Percentiles rank a stretch among this genome's conserved stretches.
Evolutionary conservation across 148 eudicot species (phyloP).

Genomic region (Camellia granthamiana): DNA sequence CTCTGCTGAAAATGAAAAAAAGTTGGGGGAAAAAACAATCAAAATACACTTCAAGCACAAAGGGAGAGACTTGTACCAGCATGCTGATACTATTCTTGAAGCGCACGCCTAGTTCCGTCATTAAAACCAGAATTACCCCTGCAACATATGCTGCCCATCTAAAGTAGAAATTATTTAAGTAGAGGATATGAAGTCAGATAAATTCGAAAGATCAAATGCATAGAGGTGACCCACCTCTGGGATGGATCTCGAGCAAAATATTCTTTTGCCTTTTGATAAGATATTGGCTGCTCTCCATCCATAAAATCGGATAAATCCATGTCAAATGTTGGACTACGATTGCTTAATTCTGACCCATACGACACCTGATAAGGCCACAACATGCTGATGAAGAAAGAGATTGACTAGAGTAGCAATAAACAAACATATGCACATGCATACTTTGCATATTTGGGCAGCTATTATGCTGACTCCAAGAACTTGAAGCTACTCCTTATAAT

Average conservation of each 20-base stretch:
- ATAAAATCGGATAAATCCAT: conserved; percentile 93
- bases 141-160: conserved; percentile 99
- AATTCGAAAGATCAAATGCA: neutral
- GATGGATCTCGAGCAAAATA: conserved; percentile 94
- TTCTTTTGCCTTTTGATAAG: conserved; percentile 74
- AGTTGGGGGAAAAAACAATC: neutral
- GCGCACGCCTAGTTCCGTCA: conserved; percentile 85
- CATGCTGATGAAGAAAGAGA: conserved; percentile 1
- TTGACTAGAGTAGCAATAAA: conserved; percentile 7
- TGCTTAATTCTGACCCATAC: conserved; percentile 92
- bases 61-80: conserved; percentile 55
- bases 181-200: conserved; percentile 6
- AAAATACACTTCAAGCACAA: neutral
- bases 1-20: too few relatives aligned
- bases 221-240: conserved; percentile 62
- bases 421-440: neutral
- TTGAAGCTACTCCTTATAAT: neutral
- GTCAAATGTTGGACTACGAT: conserved; percentile 97
- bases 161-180: conserved; percentile 24
- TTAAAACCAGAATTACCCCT: conserved; percentile 87
- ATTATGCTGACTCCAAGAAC: neutral
- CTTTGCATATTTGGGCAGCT: neutral
- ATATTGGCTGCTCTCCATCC: conserved; percentile 79
- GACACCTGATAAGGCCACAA: conserved; percentile 58
- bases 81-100: conserved; percentile 87